Evolutionary conservation across 1,284 basidiomycete species (phyloP).

Genomic region (Amylostereum areolatum): DNA sequence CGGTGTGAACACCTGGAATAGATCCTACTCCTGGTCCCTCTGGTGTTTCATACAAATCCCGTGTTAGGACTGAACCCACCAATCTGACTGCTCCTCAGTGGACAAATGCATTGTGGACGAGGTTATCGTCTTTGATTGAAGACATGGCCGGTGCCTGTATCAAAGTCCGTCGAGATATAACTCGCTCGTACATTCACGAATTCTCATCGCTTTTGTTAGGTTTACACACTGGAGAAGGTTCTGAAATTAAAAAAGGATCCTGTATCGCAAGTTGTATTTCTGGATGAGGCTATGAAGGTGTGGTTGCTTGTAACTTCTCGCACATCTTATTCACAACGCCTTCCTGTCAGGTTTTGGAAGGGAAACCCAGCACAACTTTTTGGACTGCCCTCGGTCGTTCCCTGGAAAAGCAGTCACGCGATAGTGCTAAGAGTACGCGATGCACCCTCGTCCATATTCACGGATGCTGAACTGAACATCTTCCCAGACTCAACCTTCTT

Average conservation of each 20-base stretch:
- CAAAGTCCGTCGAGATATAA: slow-evolving; percentile 50
- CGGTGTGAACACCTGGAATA: slow-evolving; percentile 16
- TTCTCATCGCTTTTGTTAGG: slow-evolving; percentile 34
- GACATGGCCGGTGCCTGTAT: slow-evolving; percentile 89
- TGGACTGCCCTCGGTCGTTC: slow-evolving; percentile 82
- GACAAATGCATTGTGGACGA: slow-evolving; percentile 74
- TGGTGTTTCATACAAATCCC: slow-evolving; percentile 63
- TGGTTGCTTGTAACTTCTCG: neutral
- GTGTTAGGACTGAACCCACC: slow-evolving; percentile 81
- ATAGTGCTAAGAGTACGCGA: slow-evolving; percentile 62
- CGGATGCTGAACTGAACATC: neutral
- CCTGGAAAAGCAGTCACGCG: slow-evolving; percentile 75
- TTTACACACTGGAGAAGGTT: slow-evolving; percentile 93
- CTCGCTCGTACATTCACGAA: neutral
- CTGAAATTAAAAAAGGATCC: slow-evolving; percentile 83
- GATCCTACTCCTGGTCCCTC: slow-evolving; percentile 36
- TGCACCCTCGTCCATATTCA: slow-evolving; percentile 3
- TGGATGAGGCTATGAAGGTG: slow-evolving; percentile 91
- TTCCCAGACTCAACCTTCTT: slow-evolving; percentile 71
- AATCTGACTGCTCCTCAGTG: slow-evolving; percentile 79
- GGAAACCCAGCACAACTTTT: slow-evolving; percentile 85
- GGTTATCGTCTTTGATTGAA: slow-evolving; percentile 79
- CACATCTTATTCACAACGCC: neutral
- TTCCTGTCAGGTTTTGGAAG: slow-evolving; percentile 60
- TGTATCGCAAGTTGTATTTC: slow-evolving; percentile 70